Percentiles rank a stretch among this genome's conserved stretches.
phyloP scores from a whole-genome alignment of 805 yeast genomes.

The Zygosaccharomyces rouxii region DNA sequence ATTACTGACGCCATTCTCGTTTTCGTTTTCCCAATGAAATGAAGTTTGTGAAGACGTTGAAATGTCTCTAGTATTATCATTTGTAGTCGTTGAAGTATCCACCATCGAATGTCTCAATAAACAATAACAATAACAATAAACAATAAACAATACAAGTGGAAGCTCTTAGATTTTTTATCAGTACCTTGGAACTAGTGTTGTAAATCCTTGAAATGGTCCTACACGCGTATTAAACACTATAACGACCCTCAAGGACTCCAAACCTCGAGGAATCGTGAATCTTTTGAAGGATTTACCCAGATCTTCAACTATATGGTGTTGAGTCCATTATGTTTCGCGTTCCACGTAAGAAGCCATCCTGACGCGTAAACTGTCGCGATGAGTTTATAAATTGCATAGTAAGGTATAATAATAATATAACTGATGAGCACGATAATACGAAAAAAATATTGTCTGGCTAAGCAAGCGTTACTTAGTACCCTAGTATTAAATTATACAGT shows the following conservation, averaged over 20 bases:
- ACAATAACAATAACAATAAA: neutral
- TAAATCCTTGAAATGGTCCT: neutral
- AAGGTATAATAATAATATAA: neutral
- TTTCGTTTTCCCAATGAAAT: conserved; percentile 1
- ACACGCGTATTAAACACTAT: neutral
- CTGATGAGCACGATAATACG: conserved; percentile 1
- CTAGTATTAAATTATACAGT: conserved; percentile 34
- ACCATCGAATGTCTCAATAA: neutral
- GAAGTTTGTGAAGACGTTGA: conserved; percentile 3
- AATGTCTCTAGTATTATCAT: conserved; percentile 4
- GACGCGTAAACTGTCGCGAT: conserved; percentile 2
- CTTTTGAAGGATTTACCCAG: neutral
- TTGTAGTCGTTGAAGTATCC: conserved; percentile 2
- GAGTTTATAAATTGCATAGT: neutral
- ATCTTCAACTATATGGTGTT: neutral
- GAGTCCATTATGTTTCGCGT: conserved; percentile 5
- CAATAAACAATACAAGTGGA: neutral
- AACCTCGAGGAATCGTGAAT: neutral
- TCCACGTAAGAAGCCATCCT: conserved; percentile 1
- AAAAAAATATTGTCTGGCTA: neutral
- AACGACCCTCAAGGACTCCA: neutral
- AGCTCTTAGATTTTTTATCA: no score
- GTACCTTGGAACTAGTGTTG: no score
- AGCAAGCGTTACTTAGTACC: conserved; percentile 27
- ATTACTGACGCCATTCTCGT: neutral